Conservation (phyloP, 495 filamentous ascomycete species). For the Penicillium herquei region DNA sequence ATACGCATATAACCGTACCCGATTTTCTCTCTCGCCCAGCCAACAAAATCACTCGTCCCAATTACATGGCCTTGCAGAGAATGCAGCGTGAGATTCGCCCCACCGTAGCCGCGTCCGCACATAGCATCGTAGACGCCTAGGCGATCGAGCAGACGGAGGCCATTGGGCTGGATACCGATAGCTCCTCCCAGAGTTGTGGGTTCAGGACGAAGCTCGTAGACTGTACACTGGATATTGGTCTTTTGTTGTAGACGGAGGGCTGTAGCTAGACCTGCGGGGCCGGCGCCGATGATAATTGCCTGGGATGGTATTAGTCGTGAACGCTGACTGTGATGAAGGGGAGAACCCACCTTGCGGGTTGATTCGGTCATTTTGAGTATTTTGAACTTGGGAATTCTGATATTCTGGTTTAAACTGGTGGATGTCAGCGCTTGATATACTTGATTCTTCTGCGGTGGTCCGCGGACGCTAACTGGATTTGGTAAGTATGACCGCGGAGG, state of each 20-base stretch:
- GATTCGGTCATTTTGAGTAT: background rate
- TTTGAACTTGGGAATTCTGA: background rate
- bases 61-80: conserved; percentile 27
- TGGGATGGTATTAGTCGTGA: background rate
- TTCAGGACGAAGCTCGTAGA: conserved; percentile 32
- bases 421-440: background rate
- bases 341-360: background rate
- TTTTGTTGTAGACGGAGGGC: conserved; percentile 29
- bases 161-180: conserved; percentile 48
- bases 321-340: background rate
- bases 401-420: too few species aligned
- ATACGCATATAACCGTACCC: conserved; percentile 39
- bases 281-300: conserved; percentile 57
- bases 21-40: conserved; percentile 19
- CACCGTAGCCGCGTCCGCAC: conserved; percentile 19
- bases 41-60: conserved; percentile 19
- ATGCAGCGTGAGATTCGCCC: conserved; percentile 26
- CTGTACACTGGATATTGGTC: conserved; percentile 23
- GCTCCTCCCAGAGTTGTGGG: conserved; percentile 47
- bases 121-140: conserved; percentile 36
- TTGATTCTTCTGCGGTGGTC: background rate
- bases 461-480: conserved; percentile 1
- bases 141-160: conserved; percentile 42
- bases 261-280: conserved; percentile 34
- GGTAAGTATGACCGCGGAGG: conserved; percentile 3